A percentile compares a stretch with the other conserved stretches of the same genome.
These are phyloP conservation scores for Sechiopsis laciniata DNA, from an alignment of 306 rosid species.

Conservation along the genomic window DNA sequence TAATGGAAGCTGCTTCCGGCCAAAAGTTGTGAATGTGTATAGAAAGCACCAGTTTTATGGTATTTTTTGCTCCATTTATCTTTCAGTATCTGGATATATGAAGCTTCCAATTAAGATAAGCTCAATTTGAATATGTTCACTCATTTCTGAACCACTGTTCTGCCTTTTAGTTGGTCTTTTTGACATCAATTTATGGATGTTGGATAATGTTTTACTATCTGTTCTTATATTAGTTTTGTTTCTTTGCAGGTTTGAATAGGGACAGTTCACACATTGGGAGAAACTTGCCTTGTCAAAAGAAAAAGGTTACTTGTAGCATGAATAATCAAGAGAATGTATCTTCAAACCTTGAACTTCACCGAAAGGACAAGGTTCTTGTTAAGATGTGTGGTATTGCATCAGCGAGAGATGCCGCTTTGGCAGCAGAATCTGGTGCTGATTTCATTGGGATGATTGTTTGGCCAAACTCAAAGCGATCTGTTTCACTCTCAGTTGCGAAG, in stretches of 20 bases:
- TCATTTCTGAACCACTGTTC: background rate
- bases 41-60: conserved; percentile 30
- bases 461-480: conserved; percentile 88
- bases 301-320: conserved; percentile 38
- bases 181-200: background rate
- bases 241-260: conserved; percentile 40
- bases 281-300: conserved; percentile 27
- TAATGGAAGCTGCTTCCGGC: conserved; percentile 36
- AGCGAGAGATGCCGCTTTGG: conserved; percentile 81
- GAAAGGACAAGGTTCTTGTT: conserved; percentile 50
- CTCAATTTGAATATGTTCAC: background rate
- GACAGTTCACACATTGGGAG: conserved; percentile 34
- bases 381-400: conserved; percentile 91
- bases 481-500: conserved; percentile 72
- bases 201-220: conserved; percentile 19
- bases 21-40: conserved; percentile 29
- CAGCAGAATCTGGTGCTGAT: conserved; percentile 93
- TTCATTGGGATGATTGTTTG: conserved; percentile 93
- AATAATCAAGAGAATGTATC: conserved; percentile 33
- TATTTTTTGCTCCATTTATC: conserved; percentile 18
- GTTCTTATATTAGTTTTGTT: background rate
- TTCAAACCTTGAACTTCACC: conserved; percentile 28
- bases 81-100: background rate
- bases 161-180: background rate
- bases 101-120: background rate